Conservation (phyloP, 2,329 filamentous ascomycete species). For the Phoma herbarum region DNA sequence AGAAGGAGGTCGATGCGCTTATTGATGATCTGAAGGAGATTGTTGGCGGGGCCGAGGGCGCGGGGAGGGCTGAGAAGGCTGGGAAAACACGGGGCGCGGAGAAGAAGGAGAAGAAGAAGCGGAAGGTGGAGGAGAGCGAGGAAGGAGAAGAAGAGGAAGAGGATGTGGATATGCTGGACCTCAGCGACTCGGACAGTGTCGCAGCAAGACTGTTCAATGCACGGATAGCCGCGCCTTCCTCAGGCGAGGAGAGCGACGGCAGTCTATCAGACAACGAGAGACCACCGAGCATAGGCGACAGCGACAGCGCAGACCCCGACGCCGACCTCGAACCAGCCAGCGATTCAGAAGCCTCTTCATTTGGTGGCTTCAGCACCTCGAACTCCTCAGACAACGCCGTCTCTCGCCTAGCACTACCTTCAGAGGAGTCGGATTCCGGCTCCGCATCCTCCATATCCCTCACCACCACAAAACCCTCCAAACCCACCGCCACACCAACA, state of each 20-base stretch:
- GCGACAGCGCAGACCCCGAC: constrained; percentile 31
- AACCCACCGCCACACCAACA: constrained; percentile 29
- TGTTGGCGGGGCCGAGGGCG: constrained; percentile 31
- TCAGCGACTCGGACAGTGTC: constrained; percentile 43
- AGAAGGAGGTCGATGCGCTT: constrained; percentile 61
- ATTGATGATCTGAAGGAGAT: constrained; percentile 54
- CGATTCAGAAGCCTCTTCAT: constrained; percentile 17
- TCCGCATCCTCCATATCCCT: constrained; percentile 23
- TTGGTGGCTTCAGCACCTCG: constrained; percentile 16
- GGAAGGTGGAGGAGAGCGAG: constrained; percentile 12
- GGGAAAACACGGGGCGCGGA: constrained; percentile 19
- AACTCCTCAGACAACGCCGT: constrained; percentile 9
- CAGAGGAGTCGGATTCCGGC: constrained; percentile 31
- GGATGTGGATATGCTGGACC: constrained; percentile 31
- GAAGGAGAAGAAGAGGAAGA: constrained; percentile 21
- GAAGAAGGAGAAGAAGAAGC: constrained; percentile 34
- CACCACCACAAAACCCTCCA: constrained; percentile 23
- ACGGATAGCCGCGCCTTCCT: constrained; percentile 52
- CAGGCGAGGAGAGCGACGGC: constrained; percentile 43
- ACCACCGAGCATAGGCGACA: constrained; percentile 45
- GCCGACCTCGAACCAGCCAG: constrained; percentile 32
- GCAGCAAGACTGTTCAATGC: constrained; percentile 49
- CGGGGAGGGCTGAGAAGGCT: not conserved
- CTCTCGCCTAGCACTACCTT: constrained; percentile 24
- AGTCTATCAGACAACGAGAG: constrained; percentile 41